Conservation (phyloP, 2,329 filamentous ascomycete genomes). For the Pochonia chlamydosporia region DNA sequence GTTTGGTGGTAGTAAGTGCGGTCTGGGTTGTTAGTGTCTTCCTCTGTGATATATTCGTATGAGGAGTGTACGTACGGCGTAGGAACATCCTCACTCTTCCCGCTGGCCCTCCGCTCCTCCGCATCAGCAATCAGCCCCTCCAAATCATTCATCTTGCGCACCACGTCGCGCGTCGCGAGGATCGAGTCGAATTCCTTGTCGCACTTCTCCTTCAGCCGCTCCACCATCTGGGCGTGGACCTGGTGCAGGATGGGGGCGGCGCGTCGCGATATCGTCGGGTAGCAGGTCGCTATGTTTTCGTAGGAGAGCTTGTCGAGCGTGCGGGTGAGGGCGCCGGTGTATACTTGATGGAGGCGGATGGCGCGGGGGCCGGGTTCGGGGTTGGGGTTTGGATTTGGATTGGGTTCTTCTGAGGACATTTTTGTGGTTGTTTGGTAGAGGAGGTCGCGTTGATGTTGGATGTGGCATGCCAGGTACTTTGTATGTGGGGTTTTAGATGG, state of each 20-base stretch:
- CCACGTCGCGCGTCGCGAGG: slow-evolving; percentile 43
- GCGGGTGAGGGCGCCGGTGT: slow-evolving; percentile 43
- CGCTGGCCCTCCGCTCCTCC: slow-evolving; percentile 19
- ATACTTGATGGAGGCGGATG: slow-evolving; percentile 46
- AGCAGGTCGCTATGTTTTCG: slow-evolving; percentile 55
- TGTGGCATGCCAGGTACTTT: not conserved
- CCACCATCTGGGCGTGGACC: slow-evolving; percentile 54
- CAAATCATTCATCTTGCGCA: slow-evolving; percentile 53
- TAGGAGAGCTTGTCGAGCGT: slow-evolving; percentile 51
- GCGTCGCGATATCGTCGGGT: slow-evolving; percentile 50
- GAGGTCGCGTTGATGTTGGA: not conserved
- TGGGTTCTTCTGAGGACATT: not conserved
- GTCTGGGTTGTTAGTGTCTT: slow-evolving; percentile 36
- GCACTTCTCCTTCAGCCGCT: slow-evolving; percentile 47
- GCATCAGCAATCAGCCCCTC: slow-evolving; percentile 51
- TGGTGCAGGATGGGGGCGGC: slow-evolving; percentile 45
- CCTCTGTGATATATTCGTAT: not conserved
- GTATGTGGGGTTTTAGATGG: too few species aligned
- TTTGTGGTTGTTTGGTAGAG: not conserved
- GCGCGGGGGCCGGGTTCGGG: slow-evolving; percentile 50
- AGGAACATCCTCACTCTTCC: slow-evolving; percentile 23
- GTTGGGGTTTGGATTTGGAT: not conserved
- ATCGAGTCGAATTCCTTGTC: slow-evolving; percentile 54
- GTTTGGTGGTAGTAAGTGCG: slow-evolving; percentile 50
- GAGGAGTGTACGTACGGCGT: slow-evolving; percentile 38